These are phyloP conservation scores for Colletotrichum liaoningense DNA, from an alignment of 2,329 filamentous ascomycete genomes.

Conservation along the genomic window DNA sequence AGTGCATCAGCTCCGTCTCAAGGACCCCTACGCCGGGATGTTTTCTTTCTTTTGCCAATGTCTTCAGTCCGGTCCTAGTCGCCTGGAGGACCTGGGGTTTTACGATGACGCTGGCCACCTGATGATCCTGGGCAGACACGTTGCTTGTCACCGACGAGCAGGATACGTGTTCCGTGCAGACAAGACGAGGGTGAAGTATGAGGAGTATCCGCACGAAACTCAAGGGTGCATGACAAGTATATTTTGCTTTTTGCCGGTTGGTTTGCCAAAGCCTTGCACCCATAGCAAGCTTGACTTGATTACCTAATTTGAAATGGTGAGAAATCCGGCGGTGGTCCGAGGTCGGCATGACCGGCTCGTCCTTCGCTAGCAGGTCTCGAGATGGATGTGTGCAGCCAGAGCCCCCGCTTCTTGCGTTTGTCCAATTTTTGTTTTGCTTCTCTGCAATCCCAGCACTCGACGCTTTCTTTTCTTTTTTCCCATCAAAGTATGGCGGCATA, in stretches of 20 bases:
- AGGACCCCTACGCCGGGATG: constrained; percentile 4
- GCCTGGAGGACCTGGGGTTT: constrained; percentile 3
- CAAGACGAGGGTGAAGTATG: not conserved
- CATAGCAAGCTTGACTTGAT: not conserved
- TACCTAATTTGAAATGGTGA: not conserved
- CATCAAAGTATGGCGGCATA: not conserved
- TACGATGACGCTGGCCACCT: not conserved
- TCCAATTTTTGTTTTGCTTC: not conserved
- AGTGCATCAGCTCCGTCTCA: constrained; percentile 1
- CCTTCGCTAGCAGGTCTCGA: not conserved
- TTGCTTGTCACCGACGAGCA: not conserved
- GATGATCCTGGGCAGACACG: not conserved
- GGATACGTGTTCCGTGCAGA: not conserved
- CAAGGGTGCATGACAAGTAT: not conserved
- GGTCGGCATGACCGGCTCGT: constrained; percentile 6
- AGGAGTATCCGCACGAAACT: not conserved
- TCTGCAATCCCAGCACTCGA: not conserved
- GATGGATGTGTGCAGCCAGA: not conserved
- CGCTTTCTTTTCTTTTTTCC: not conserved
- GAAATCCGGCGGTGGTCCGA: constrained; percentile 17
- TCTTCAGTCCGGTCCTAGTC: constrained; percentile 21
- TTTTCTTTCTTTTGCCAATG: not conserved
- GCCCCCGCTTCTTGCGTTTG: not conserved
- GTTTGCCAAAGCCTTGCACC: not conserved
- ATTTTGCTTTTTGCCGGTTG: not conserved